phyloP scores from a whole-genome alignment of 352 stramenopile genomes.

The Globisporangium alternatum region DNA sequence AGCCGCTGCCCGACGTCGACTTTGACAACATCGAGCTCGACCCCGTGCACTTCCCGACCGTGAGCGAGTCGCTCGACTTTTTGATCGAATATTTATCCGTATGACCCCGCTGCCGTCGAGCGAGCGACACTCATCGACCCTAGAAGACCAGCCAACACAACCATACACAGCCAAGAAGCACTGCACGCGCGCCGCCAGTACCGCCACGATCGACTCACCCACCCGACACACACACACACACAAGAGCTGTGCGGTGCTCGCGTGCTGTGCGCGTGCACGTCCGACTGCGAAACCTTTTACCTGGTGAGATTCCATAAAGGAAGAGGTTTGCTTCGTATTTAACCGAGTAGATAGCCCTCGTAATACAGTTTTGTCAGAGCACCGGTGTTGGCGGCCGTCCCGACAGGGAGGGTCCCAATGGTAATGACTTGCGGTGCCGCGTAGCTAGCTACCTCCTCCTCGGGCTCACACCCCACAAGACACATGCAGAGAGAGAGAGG shows the following conservation, averaged over 20 bases:
- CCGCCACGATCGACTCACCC: no score
- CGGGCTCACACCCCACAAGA: no score
- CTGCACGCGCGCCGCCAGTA: background rate
- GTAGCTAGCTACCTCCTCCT: background rate
- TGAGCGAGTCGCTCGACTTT: constrained; percentile 67
- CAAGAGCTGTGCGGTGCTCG: constrained; percentile 6
- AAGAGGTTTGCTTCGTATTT: constrained; percentile 16
- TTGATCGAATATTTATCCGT: constrained; percentile 58
- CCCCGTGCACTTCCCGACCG: constrained; percentile 42
- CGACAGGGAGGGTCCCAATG: constrained; percentile 4
- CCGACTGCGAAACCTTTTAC: constrained; percentile 3
- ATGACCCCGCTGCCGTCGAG: constrained; percentile 5
- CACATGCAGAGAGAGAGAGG: no score
- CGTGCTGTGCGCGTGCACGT: constrained; percentile 9
- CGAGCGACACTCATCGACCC: background rate
- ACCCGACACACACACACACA: background rate
- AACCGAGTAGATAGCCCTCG: constrained; percentile 2
- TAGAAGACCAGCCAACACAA: background rate
- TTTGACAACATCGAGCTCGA: constrained; percentile 51
- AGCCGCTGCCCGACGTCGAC: constrained; percentile 40
- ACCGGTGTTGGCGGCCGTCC: constrained; percentile 10
- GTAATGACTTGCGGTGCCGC: constrained; percentile 4
- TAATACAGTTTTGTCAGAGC: constrained; percentile 20
- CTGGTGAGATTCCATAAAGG: constrained; percentile 6
- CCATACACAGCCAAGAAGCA: constrained; percentile 3